Conservation (phyloP, 192 early-diverging fungal species). For the Coemansia sp. region DNA sequence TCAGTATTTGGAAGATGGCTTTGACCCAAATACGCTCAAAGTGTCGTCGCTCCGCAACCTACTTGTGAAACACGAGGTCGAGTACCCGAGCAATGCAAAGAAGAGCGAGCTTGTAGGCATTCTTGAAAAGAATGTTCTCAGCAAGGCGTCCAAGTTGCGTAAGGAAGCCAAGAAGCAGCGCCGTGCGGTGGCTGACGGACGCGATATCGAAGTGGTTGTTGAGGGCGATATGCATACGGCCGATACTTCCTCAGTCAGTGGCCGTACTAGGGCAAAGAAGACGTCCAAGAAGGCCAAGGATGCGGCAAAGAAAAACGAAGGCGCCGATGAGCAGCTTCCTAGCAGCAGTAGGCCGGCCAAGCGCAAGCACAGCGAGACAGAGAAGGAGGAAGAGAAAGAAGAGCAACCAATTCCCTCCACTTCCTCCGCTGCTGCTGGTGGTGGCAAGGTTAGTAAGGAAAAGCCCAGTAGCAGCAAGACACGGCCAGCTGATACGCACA, state of each 20-base stretch:
- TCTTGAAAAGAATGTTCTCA: constrained; percentile 19
- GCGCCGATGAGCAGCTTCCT: too few species aligned
- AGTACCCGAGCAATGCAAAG: constrained; percentile 45
- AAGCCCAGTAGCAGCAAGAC: background rate
- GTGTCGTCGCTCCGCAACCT: constrained; percentile 41
- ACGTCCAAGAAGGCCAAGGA: constrained; percentile 10
- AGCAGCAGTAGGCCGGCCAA: constrained; percentile 15
- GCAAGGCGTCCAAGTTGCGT: constrained; percentile 36
- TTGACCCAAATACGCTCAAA: constrained; percentile 46
- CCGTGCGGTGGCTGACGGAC: constrained; percentile 28
- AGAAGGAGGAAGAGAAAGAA: background rate
- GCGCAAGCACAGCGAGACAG: constrained; percentile 48
- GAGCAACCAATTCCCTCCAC: background rate
- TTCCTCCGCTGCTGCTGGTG: too few species aligned
- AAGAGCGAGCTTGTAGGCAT: constrained; percentile 42
- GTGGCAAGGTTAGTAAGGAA: background rate
- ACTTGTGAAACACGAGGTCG: constrained; percentile 44
- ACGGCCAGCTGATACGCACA: background rate
- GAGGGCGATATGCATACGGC: constrained; percentile 8
- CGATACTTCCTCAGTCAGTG: background rate
- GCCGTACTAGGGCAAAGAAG: background rate
- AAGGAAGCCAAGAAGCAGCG: constrained; percentile 36
- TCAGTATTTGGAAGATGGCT: constrained; percentile 48
- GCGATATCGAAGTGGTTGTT: constrained; percentile 38
- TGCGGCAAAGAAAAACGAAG: background rate